These are phyloP conservation scores for Amphicarpaea edgeworthii DNA, from an alignment of 306 rosid genomes.

Conservation along the genomic window DNA sequence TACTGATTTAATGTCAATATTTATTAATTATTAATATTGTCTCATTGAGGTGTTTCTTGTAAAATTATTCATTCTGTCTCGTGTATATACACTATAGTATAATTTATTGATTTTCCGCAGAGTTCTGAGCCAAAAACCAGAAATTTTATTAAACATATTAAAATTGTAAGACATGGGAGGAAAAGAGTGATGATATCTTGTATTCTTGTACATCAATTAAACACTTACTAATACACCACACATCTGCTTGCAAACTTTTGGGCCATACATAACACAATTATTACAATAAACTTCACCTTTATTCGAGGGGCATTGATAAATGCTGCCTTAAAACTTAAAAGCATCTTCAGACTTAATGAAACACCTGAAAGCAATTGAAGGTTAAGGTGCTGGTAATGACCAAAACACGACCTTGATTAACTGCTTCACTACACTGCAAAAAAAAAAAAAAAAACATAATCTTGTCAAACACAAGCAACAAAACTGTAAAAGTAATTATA, in stretches of 20 bases:
- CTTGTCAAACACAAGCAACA: constrained; percentile 25
- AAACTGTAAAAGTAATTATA: background rate
- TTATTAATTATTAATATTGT: too few relatives aligned
- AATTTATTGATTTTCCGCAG: too few relatives aligned
- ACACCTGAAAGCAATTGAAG: constrained; percentile 25
- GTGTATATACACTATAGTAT: background rate
- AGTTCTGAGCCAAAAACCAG: too few relatives aligned
- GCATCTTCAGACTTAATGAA: constrained; percentile 20
- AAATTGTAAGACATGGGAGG: too few relatives aligned
- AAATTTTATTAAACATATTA: too few relatives aligned
- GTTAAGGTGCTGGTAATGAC: background rate
- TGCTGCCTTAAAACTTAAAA: constrained; percentile 15
- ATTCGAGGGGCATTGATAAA: constrained; percentile 32
- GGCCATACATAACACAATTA: background rate
- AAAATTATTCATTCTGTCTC: too few relatives aligned
- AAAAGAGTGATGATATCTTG: too few relatives aligned
- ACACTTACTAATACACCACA: constrained; percentile 2
- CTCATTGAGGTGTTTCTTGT: too few relatives aligned
- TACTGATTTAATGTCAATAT: too few relatives aligned
- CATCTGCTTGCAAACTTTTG: constrained; percentile 16
- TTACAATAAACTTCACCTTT: constrained; percentile 32
- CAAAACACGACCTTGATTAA: background rate
- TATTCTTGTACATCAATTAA: too few relatives aligned
- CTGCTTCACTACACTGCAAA: constrained; percentile 39
- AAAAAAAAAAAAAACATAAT: background rate